Percentiles rank a stretch among this genome's conserved stretches.
These are phyloP conservation scores for Cinchona pubescens DNA, from an alignment of 257 asterid species.

Conservation along the genomic window DNA sequence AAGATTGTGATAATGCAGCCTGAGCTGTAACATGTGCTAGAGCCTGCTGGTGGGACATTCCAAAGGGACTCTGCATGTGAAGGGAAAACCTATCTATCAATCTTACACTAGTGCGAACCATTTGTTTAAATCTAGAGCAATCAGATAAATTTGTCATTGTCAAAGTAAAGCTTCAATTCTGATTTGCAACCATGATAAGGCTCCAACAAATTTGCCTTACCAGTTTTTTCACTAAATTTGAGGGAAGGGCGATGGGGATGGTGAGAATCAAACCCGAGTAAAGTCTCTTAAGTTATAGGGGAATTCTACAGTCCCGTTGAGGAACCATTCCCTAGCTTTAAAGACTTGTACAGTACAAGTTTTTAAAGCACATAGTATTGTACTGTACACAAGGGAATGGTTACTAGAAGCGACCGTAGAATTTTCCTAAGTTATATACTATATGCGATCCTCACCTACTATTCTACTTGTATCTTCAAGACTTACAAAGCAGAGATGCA, in stretches of 20 bases:
- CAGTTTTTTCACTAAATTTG: not conserved
- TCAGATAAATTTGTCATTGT: not conserved
- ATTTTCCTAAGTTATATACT: too few relatives aligned
- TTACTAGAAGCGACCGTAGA: too few relatives aligned
- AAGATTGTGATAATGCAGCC: slow-evolving; percentile 71
- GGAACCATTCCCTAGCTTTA: too few relatives aligned
- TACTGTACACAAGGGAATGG: too few relatives aligned
- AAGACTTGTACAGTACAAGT: too few relatives aligned
- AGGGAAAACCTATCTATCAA: slow-evolving; percentile 5
- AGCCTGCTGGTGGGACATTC: slow-evolving; percentile 98
- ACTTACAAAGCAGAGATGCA: not conserved
- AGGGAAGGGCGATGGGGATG: not conserved
- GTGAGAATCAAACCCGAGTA: not conserved
- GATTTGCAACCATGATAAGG: not conserved
- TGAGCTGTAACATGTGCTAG: slow-evolving; percentile 96
- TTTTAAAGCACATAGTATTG: too few relatives aligned
- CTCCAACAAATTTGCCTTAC: not conserved
- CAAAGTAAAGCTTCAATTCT: not conserved
- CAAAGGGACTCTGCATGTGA: slow-evolving; percentile 83
- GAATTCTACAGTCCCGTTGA: too few relatives aligned
- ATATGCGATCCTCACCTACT: not conserved
- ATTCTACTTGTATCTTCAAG: not conserved
- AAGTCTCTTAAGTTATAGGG: not conserved
- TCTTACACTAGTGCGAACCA: not conserved
- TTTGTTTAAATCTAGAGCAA: not conserved